Percentiles rank a stretch among this genome's conserved stretches.
Evolutionary conservation across 768 basidiomycete genomes (phyloP).

Genomic region (Lactifluus echinatus): DNA sequence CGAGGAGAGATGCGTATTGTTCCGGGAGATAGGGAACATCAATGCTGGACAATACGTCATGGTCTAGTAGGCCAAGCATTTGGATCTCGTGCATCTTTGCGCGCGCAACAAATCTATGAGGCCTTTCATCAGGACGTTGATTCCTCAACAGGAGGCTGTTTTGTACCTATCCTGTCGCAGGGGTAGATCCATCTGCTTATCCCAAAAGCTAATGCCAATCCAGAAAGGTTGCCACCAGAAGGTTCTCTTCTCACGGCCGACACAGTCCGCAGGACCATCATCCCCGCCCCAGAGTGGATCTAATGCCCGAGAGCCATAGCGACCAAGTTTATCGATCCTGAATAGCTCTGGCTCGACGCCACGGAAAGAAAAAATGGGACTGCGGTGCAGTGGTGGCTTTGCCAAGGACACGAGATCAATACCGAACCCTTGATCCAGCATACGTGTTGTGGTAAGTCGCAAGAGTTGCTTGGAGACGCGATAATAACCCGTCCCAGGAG

Average conservation of each 20-base stretch:
- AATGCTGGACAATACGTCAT: constrained; percentile 84
- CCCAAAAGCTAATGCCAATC: constrained; percentile 78
- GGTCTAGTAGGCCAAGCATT: constrained; percentile 86
- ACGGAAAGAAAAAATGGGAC: constrained; percentile 86
- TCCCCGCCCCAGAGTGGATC: constrained; percentile 76
- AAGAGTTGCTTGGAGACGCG: constrained; percentile 85
- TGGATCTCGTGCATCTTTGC: constrained; percentile 98
- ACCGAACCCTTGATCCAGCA: constrained; percentile 89
- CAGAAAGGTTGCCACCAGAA: constrained; percentile 93
- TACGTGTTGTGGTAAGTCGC: constrained; percentile 83
- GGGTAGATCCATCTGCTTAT: constrained; percentile 77
- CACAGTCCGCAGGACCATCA: constrained; percentile 33
- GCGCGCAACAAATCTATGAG: constrained; percentile 73
- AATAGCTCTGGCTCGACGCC: constrained; percentile 47
- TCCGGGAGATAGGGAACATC: constrained; percentile 72
- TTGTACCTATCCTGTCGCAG: constrained; percentile 66
- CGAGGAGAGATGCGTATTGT: constrained; percentile 25
- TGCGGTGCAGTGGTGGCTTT: constrained; percentile 88
- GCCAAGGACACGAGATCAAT: constrained; percentile 82
- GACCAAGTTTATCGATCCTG: constrained; percentile 39
- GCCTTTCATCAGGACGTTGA: neutral
- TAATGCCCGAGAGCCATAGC: constrained; percentile 37
- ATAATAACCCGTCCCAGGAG: constrained; percentile 91
- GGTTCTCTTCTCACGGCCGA: constrained; percentile 38
- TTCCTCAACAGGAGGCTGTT: neutral